Base-by-base conservation (phyloP, 495 filamentous ascomycete genomes). In the Talaromyces nanjingensis region DNA sequence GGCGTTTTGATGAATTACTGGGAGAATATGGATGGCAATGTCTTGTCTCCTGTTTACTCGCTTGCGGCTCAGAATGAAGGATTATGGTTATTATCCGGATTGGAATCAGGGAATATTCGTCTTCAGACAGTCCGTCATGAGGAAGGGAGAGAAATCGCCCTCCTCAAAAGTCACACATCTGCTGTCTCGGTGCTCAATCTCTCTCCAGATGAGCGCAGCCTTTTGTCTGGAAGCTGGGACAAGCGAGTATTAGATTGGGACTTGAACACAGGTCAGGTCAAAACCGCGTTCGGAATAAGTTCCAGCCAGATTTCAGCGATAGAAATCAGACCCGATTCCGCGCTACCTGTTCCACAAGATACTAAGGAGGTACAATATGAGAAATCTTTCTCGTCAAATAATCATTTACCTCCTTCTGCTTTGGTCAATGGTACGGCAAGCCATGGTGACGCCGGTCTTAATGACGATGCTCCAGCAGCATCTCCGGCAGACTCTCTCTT, bases 211-310 rank as follows among this genome's bases (percentile, higher is more conserved):
- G 94, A 99, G 76, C 86, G 85, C 69, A 92, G 89, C 31, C 81
- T 97, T 42, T 78, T 99, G 3, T 97, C 92, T 14, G 94, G 94
- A 2, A 93, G 92, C 75, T 99, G 94, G 94, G 94, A 99, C 72
- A 97, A 96, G 75, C 86, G 83, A 18, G 86, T 98, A 7, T 85
- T 90, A 58, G 92, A 99, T 69, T 99, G 94, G 94, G 94, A 99
- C 70, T 72, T 99, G 34, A 91, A 98, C 67, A 94, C 87, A 3
- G 96, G 96, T 4, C 83, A 90, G 67, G 79, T 89, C 16, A 84
- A 85, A 58, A 86, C 91, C 29, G 79, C 80, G 14, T 99, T 92
- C 68, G 83, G 86, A 47, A 86, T 89, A 24, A 89, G 82, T 66
- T 91, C 89, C 4, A 80, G 88, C 1, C 94, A 99, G 69, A 91